Evolutionary conservation across 2,329 filamentous ascomycete species (phyloP), one percentile per base, ranked within the genome.

Genomic region (Aspergillus thermomutatus): DNA sequence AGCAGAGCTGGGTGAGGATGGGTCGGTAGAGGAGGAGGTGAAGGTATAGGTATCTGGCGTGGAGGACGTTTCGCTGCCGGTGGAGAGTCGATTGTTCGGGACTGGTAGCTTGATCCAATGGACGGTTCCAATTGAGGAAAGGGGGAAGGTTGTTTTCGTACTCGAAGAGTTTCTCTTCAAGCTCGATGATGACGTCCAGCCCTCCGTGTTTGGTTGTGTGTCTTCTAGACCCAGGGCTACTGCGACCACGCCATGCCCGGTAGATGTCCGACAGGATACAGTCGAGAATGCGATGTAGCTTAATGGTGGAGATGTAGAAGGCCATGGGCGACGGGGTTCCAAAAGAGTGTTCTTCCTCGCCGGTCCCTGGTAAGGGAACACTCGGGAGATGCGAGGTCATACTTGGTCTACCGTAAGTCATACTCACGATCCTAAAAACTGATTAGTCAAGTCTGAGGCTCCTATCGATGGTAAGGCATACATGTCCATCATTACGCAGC

Each of bases 401-500:
- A 55, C 67, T 69, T 27, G 68, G 73, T 34, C 66, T 63, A 43
- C 68, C 73, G 53, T 69, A 69, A n/a, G 69, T 76, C 73, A 77
- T 75, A 62, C 72, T 74, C 50, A 75, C 64, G 21, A 72, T 63
- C 56, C 73, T 75, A 45, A 19, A 25, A 10, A 27, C 27, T 9
- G 27, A 27, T 2, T 19, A 10, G 27, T 40, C 17, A 27, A 7
- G 37, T 55, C 43, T 54, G 45, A 14, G 28, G 10, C 14, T 3
- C 27, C 11, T n/a, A 27, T 5, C 31, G 2, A 28, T 46, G 40
- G 4, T 10, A 1, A 28, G n/a, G 60, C 72, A 41, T 56, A 75
- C 72, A 71, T 65, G 48, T 76, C 72, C 60, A 77, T 65, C 21
- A 74, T 68, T 0, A 76, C 69, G 52, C 75, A 77, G 8, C 73